Evolutionary conservation across 805 yeast species (phyloP).

Genomic region (Saccharomycopsis sp.): DNA sequence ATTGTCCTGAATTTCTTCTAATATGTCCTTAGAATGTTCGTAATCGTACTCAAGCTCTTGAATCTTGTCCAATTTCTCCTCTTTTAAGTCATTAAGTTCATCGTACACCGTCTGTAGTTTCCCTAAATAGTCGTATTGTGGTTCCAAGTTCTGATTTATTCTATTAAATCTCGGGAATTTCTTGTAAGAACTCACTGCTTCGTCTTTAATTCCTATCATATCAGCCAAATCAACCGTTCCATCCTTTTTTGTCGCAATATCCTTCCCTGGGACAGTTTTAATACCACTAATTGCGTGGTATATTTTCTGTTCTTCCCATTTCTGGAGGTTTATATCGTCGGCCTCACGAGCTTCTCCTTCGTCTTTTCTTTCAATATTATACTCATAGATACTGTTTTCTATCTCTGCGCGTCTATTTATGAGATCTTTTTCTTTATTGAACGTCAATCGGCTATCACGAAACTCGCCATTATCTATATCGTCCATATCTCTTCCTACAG

Average conservation of each 20-base stretch:
- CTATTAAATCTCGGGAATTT: conserved; percentile 3
- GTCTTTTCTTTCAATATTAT: conserved; percentile 4
- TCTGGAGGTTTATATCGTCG: conserved; percentile 4
- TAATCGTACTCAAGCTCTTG: conserved; percentile 6
- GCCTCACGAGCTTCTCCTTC: background rate
- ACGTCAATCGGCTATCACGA: background rate
- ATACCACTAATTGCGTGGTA: conserved; percentile 4
- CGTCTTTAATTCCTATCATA: background rate
- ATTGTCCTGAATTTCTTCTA: background rate
- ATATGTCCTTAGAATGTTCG: conserved; percentile 1
- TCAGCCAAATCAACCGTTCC: background rate
- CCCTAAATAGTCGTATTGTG: background rate
- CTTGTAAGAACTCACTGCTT: background rate
- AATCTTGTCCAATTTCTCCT: conserved; percentile 7
- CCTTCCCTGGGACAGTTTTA: background rate
- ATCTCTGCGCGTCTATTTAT: conserved; percentile 5
- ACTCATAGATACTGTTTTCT: conserved; percentile 11
- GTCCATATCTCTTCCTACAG: background rate
- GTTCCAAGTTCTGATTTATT: background rate
- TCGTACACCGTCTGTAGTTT: background rate
- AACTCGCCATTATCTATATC: background rate
- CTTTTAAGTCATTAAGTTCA: background rate
- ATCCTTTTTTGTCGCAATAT: background rate
- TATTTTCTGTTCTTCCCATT: conserved; percentile 13
- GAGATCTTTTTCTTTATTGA: conserved; percentile 3